Evolutionary conservation across 805 yeast species (phyloP), one percentile per base, ranked within the genome.

Genomic region (Schizosaccharomyces octosporus): DNA sequence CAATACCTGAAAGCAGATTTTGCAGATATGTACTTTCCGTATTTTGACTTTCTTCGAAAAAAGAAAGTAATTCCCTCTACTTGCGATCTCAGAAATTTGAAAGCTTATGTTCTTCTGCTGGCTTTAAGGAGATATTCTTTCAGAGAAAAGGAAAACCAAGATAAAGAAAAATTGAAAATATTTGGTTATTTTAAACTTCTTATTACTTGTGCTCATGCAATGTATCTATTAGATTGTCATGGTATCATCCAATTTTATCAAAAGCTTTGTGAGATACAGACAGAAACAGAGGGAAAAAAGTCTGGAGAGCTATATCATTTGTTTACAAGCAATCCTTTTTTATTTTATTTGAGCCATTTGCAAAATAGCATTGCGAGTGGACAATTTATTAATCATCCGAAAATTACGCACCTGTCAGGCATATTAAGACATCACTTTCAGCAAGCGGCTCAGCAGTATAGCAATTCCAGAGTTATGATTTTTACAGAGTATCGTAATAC

Each of bases 401-500:
- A 51, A 51, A 51, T 51, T 17, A 29, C 21, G n/a, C 31, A 51
- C 7, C 39, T 51, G 9, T 6, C n/a, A 3, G 39, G 15, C 9
- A 17, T 51, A 6, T 13, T 51, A 17, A 29, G 21, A 51, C n/a
- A 51, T 13, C 57, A 51, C 36, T 51, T 51, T 29, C 21, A 21
- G n/a, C 19, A 51, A 2, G 32, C 57, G 11, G 9, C 17, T 29
- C 36, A 51, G 21, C 31, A 11, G 11, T 60, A 59, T 11, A 66
- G 65, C 32, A 78, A 81, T 61, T 84, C 94, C 0, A 78, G 86
- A 65, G 93, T 84, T 2, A 94, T 93, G 55, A 77, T 93, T 0
- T 93, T 93, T 70, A 85, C 95, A 0, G 95, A 89, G 69, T 79
- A 81, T 63, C 78, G 99, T 69, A 94, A 86, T 64, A 84, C 95